A percentile compares a stretch with the other conserved stretches of the same genome.
These are phyloP conservation scores for Morella rubra DNA, from an alignment of 306 rosid species.

Conservation along the genomic window DNA sequence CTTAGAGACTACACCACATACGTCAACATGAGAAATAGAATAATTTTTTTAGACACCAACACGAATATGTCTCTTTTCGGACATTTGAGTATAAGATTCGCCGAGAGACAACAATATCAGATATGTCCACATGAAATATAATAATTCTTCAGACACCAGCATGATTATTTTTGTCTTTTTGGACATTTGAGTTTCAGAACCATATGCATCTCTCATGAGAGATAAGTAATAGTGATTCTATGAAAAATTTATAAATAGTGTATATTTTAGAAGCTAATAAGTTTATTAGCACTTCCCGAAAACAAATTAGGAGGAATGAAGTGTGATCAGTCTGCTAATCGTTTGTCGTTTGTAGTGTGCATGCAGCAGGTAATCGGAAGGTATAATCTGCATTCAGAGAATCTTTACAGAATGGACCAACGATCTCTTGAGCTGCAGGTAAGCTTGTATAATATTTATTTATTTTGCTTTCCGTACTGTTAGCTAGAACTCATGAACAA, in stretches of 20 bases:
- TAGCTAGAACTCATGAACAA: too few relatives aligned
- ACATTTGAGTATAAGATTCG: too few relatives aligned
- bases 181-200: background rate
- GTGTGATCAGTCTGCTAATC: background rate
- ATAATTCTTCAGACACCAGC: background rate
- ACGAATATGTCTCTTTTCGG: too few relatives aligned
- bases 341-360: conserved; percentile 25
- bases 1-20: too few relatives aligned
- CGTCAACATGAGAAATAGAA: too few relatives aligned
- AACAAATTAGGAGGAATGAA: background rate
- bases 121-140: background rate
- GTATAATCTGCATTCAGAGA: conserved; percentile 11
- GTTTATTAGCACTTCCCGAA: background rate
- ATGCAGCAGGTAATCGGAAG: conserved; percentile 26
- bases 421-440: conserved; percentile 36
- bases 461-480: too few relatives aligned
- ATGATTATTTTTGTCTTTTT: too few relatives aligned
- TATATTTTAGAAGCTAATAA: background rate
- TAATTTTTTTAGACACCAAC: too few relatives aligned
- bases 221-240: too few relatives aligned
- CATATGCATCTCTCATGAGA: background rate
- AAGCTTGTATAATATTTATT: background rate
- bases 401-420: conserved; percentile 15
- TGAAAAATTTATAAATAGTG: too few relatives aligned
- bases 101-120: background rate